These are phyloP conservation scores for Diaporthe velutina DNA, from an alignment of 2,329 filamentous ascomycete species.

Conservation along the genomic window DNA sequence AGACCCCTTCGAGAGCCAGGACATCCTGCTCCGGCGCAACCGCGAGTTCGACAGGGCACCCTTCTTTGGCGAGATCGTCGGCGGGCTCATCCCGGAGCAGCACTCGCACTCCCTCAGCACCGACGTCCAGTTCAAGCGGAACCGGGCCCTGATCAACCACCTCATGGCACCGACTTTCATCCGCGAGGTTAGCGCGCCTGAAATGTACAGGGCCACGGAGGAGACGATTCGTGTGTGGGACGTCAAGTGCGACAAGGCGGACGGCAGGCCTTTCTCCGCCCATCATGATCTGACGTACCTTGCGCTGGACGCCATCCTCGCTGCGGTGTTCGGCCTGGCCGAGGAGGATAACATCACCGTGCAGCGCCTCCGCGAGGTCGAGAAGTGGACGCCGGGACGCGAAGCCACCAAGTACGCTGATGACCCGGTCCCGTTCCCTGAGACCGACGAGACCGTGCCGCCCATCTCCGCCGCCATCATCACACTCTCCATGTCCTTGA, in stretches of 20 bases:
- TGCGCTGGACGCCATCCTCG: constrained; percentile 40
- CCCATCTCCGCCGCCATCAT: constrained; percentile 45
- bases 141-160: constrained; percentile 30
- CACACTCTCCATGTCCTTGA: constrained; percentile 47
- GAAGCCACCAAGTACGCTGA: constrained; percentile 31
- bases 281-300: constrained; percentile 26
- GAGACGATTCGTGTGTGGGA: constrained; percentile 43
- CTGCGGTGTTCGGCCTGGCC: constrained; percentile 46
- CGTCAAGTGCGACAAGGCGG: constrained; percentile 35
- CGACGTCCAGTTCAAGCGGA: constrained; percentile 8
- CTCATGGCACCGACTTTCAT: constrained; percentile 34
- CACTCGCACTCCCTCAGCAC: constrained; percentile 48
- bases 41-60: constrained; percentile 39
- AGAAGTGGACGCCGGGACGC: constrained; percentile 24
- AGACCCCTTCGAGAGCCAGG: constrained; percentile 42
- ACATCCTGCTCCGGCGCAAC: constrained; percentile 42
- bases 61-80: constrained; percentile 43
- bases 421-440: constrained; percentile 45
- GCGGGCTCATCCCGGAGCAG: constrained; percentile 49
- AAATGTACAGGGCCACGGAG: constrained; percentile 36
- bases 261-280: constrained; percentile 39
- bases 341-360: constrained; percentile 45
- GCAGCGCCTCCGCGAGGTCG: constrained; percentile 42
- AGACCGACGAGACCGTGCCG: constrained; percentile 40
- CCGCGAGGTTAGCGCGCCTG: constrained; percentile 10